A percentile compares a stretch with the other conserved stretches of the same genome.
phyloP scores from a whole-genome alignment of 75 land plant species.

The Pinus taeda region DNA sequence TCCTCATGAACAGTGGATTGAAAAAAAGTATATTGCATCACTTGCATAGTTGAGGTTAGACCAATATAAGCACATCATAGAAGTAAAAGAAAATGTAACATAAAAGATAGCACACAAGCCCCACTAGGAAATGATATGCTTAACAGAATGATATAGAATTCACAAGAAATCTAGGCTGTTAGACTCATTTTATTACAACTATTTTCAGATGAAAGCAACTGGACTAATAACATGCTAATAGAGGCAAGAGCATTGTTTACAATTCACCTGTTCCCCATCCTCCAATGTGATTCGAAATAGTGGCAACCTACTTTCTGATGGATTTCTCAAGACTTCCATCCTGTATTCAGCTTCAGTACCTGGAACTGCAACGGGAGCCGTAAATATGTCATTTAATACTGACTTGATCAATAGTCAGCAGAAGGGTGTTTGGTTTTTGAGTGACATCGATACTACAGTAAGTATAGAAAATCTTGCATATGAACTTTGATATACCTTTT shows the following conservation, averaged over 20 bases:
- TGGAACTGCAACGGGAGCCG: constrained; percentile 42
- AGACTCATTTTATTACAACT: neutral
- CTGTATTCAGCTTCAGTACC: constrained; percentile 37
- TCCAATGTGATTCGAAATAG: constrained; percentile 77
- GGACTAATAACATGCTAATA: constrained; percentile 4
- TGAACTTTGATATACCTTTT: constrained; percentile 36
- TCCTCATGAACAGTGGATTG: neutral
- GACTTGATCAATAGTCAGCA: too few relatives aligned
- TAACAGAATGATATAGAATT: neutral
- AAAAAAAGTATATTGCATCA: neutral
- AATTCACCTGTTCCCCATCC: constrained; percentile 61
- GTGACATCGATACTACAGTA: too few relatives aligned
- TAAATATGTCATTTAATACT: neutral
- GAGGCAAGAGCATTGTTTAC: neutral
- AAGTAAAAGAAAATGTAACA: neutral
- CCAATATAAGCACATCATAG: constrained; percentile 1
- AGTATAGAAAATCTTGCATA: too few relatives aligned
- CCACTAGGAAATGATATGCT: neutral
- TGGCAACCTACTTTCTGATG: constrained; percentile 46
- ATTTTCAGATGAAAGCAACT: neutral
- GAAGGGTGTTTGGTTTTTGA: too few relatives aligned
- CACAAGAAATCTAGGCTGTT: neutral
- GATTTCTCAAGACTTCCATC: constrained; percentile 84
- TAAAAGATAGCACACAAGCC: neutral
- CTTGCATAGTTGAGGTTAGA: neutral